These are phyloP conservation scores for Aspergillus homomorphus DNA, from an alignment of 495 filamentous ascomycete genomes.

Conservation along the genomic window DNA sequence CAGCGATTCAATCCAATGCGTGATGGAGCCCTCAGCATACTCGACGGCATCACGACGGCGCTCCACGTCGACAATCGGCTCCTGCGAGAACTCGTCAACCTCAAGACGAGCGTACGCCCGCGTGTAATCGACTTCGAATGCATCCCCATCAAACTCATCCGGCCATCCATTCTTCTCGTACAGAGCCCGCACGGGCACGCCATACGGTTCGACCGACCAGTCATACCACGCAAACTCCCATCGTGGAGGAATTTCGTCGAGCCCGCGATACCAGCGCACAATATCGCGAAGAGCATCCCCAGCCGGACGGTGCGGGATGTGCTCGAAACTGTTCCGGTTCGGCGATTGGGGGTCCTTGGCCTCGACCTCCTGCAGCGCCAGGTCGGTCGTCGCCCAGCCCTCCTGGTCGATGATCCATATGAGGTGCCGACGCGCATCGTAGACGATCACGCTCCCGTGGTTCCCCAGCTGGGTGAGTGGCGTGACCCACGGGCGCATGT, in stretches of 20 bases:
- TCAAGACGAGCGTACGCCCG: neutral
- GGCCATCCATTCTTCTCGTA: slow-evolving; percentile 9
- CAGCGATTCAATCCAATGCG: neutral
- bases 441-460: slow-evolving; percentile 10
- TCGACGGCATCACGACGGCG: neutral
- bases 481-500: slow-evolving; percentile 13
- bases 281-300: slow-evolving; percentile 9
- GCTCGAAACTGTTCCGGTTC: slow-evolving; percentile 5
- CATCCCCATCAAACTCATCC: slow-evolving; percentile 6
- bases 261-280: slow-evolving; percentile 1
- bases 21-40: neutral
- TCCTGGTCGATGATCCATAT: slow-evolving; percentile 11
- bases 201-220: neutral
- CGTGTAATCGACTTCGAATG: neutral
- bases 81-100: neutral
- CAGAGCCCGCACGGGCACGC: neutral
- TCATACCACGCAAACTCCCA: neutral
- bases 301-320: slow-evolving; percentile 1
- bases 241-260: neutral
- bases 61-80: neutral
- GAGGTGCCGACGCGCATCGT: neutral
- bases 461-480: slow-evolving; percentile 3
- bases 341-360: neutral
- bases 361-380: neutral
- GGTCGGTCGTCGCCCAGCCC: slow-evolving; percentile 3